Conservation (phyloP, 1,284 basidiomycete genomes). For the Microbotryomycetes sp. region DNA sequence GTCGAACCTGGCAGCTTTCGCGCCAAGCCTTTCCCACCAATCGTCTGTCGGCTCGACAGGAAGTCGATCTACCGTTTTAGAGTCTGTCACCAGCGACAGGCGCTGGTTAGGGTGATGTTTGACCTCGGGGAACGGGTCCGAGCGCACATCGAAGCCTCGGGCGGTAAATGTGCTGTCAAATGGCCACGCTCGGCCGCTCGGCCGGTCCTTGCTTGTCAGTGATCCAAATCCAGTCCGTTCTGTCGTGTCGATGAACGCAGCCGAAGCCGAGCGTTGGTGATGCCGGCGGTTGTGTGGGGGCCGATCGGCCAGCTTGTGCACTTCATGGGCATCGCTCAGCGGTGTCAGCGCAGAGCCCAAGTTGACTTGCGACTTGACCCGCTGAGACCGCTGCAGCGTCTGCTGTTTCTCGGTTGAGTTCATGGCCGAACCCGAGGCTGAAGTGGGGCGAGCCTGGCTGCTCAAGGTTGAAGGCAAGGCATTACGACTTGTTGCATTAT, state of each 20-base stretch:
- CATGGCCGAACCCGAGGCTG: no score
- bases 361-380: neutral
- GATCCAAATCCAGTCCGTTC: no score
- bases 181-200: neutral
- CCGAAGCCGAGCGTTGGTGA: neutral
- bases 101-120: neutral
- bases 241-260: neutral
- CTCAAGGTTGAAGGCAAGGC: no score
- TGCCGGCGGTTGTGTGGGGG: neutral
- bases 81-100: neutral
- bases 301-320: neutral
- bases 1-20: neutral
- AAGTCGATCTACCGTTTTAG: neutral
- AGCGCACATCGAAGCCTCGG: neutral
- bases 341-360: neutral
- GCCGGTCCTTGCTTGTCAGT: neutral
- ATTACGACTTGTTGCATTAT: neutral
- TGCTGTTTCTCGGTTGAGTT: no score
- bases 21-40: neutral
- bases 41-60: neutral
- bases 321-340: neutral
- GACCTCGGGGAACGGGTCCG: neutral
- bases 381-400: neutral
- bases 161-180: neutral
- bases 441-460: no score